phyloP scores from a whole-genome alignment of 2,329 filamentous ascomycete genomes.

The Fusarium compactum region DNA sequence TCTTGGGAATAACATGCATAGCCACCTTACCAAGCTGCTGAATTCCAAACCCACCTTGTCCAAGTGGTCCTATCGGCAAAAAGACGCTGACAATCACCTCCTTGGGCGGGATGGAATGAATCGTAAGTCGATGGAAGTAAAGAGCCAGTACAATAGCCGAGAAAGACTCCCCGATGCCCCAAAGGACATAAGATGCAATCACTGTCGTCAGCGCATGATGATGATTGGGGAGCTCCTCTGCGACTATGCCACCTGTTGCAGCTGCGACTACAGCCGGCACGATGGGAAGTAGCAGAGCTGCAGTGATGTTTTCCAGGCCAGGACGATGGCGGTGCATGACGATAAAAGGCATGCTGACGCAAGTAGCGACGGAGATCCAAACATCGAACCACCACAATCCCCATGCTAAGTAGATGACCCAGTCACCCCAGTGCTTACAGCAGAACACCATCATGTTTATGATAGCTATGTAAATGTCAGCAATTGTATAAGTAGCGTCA shows the following conservation, averaged over 20 bases:
- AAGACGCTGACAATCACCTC: constrained; percentile 77
- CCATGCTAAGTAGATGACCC: constrained; percentile 68
- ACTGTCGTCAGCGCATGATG: constrained; percentile 71
- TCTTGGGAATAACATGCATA: constrained; percentile 55
- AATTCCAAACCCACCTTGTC: constrained; percentile 72
- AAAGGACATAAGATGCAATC: constrained; percentile 74
- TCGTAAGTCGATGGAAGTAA: constrained; percentile 76
- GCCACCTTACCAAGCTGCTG: constrained; percentile 65
- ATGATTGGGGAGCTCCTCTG: constrained; percentile 67
- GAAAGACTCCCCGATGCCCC: constrained; percentile 71
- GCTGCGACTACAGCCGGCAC: constrained; percentile 75
- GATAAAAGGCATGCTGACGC: constrained; percentile 67
- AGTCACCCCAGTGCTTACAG: constrained; percentile 72
- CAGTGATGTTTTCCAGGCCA: constrained; percentile 69
- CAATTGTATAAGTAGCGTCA: not conserved
- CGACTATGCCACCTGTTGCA: constrained; percentile 72
- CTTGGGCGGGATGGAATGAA: constrained; percentile 74
- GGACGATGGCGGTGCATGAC: constrained; percentile 62
- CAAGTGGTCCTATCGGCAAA: constrained; percentile 74
- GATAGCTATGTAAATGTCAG: constrained; percentile 57
- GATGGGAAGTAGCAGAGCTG: constrained; percentile 74
- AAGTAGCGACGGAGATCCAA: constrained; percentile 64
- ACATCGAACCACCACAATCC: constrained; percentile 70
- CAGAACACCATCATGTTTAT: constrained; percentile 73
- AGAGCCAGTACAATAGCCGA: constrained; percentile 73